phyloP scores from a whole-genome alignment of 1,284 basidiomycete genomes.

The Pseudozyma thailandica region DNA sequence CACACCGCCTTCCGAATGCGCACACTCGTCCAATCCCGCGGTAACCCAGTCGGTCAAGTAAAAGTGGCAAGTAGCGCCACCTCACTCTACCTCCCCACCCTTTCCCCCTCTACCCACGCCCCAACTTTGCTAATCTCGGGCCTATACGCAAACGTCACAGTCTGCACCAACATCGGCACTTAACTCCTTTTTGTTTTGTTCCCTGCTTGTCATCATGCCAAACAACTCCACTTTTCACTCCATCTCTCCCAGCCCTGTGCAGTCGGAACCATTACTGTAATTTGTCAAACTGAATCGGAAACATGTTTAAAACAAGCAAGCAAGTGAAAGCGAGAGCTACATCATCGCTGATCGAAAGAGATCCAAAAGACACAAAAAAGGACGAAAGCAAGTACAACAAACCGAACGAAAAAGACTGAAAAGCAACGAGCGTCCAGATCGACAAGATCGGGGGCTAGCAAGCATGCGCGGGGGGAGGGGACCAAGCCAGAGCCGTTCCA shows the following conservation, averaged over 20 bases:
- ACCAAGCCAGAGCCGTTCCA: constrained; percentile 12
- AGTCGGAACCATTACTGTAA: constrained; percentile 23
- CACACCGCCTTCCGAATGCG: constrained; percentile 3
- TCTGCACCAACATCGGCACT: constrained; percentile 23
- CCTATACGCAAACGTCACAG: constrained; percentile 15
- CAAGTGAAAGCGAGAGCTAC: background rate
- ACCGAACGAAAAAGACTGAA: background rate
- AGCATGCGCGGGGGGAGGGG: constrained; percentile 7
- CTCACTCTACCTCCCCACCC: constrained; percentile 7
- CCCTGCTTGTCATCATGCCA: too few species aligned
- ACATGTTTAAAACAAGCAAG: background rate
- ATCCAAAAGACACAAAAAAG: background rate
- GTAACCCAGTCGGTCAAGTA: background rate
- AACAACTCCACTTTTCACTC: too few species aligned
- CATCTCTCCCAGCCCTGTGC: background rate
- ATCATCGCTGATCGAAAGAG: background rate
- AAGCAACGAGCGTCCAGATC: background rate
- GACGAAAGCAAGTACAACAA: background rate
- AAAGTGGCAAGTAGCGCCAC: constrained; percentile 9
- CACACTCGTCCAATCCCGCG: constrained; percentile 21
- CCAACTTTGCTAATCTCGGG: constrained; percentile 35
- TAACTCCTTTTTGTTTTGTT: background rate
- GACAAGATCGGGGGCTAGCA: background rate
- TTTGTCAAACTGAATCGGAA: background rate
- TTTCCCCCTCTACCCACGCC: background rate